phyloP scores from a whole-genome alignment of 176 grass and related monocot genomes.

The Lolium perenne region DNA sequence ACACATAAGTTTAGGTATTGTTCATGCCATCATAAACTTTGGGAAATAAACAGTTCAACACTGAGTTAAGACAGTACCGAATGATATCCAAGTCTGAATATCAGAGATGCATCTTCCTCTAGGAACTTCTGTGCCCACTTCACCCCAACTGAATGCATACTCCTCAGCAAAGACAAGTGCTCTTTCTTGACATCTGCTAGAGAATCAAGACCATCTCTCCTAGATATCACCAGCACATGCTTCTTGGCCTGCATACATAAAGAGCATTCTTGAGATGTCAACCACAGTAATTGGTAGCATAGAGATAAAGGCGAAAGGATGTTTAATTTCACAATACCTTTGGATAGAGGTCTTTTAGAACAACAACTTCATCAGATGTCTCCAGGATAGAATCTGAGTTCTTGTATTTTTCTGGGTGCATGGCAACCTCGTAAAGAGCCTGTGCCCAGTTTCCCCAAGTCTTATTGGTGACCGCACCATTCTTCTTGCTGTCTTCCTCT shows the following conservation, averaged over 20 bases:
- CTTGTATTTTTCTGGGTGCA: conserved; percentile 71
- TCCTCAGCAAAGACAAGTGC: conserved; percentile 72
- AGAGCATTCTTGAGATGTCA: conserved; percentile 29
- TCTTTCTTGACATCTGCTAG: conserved; percentile 71
- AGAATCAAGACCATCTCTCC: conserved; percentile 77
- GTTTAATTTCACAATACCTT: conserved; percentile 56
- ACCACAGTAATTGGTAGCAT: neutral
- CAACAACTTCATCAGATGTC: conserved; percentile 69
- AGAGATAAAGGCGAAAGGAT: neutral
- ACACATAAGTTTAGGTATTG: neutral
- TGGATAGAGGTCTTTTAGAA: conserved; percentile 82
- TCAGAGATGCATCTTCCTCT: conserved; percentile 66
- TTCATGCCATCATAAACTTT: conserved; percentile 14
- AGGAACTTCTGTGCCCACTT: conserved; percentile 73
- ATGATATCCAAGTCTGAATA: conserved; percentile 89
- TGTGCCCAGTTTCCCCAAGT: conserved; percentile 84
- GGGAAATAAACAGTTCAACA: neutral
- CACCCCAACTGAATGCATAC: conserved; percentile 73
- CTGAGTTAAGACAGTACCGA: conserved; percentile 49
- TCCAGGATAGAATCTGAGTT: conserved; percentile 60
- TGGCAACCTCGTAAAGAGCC: conserved; percentile 69
- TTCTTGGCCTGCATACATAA: conserved; percentile 72
- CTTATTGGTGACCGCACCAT: conserved; percentile 41
- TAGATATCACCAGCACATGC: conserved; percentile 82
- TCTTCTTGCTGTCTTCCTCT: conserved; percentile 48